Conservation (phyloP, 352 stramenopile genomes). For the Phytophthora sp. region DNA sequence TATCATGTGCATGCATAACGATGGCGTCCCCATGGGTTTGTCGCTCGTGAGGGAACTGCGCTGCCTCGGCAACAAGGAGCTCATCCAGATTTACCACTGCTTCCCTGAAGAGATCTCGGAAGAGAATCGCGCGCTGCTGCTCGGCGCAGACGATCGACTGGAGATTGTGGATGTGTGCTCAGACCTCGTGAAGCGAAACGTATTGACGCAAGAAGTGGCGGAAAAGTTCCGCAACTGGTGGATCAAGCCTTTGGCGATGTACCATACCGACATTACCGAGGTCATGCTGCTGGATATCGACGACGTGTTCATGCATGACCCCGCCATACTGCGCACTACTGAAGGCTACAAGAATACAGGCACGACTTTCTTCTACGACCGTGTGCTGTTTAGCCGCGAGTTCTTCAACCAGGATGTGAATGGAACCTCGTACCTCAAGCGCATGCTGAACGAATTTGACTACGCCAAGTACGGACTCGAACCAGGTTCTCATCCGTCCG, state of each 20-base stretch:
- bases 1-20: slow-evolving; percentile 53
- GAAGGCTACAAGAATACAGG: slow-evolving; percentile 50
- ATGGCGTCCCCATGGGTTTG: slow-evolving; percentile 41
- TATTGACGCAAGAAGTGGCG: slow-evolving; percentile 21
- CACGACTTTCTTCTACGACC: slow-evolving; percentile 72
- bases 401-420: slow-evolving; percentile 51
- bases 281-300: slow-evolving; percentile 56
- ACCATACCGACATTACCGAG: slow-evolving; percentile 50
- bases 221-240: slow-evolving; percentile 45
- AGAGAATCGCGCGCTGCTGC: slow-evolving; percentile 33
- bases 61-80: slow-evolving; percentile 49
- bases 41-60: slow-evolving; percentile 56
- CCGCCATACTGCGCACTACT: slow-evolving; percentile 27
- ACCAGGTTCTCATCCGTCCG: slow-evolving; percentile 15
- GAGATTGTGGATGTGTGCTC: slow-evolving; percentile 61
- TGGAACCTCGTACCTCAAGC: slow-evolving; percentile 39
- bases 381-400: slow-evolving; percentile 49
- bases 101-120: slow-evolving; percentile 47
- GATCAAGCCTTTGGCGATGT: slow-evolving; percentile 51
- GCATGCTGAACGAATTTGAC: slow-evolving; percentile 54
- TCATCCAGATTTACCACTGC: slow-evolving; percentile 62
- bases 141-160: slow-evolving; percentile 32
- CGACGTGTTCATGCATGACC: slow-evolving; percentile 50
- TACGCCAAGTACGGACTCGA: slow-evolving; percentile 49
- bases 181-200: slow-evolving; percentile 20